Conservation (phyloP, 176 grass and related monocot genomes). For the Puccinellia tenuiflora region DNA sequence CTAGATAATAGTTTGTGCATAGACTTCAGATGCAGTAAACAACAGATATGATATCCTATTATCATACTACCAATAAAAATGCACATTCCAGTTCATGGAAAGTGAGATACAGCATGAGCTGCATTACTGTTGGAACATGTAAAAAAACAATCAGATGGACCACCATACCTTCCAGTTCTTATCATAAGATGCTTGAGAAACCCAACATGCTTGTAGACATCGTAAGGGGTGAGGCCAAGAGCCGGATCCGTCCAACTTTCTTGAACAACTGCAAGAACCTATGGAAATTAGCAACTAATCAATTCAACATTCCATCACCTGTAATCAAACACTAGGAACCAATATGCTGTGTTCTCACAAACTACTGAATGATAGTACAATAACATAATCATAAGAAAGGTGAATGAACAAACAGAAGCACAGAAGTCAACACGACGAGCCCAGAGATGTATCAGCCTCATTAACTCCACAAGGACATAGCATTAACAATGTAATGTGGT, state of each 20-base stretch:
- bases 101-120: not conserved
- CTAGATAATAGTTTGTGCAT: not conserved
- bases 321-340: conserved; percentile 14
- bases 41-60: not conserved
- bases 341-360: not conserved
- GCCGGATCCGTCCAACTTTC: conserved; percentile 71
- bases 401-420: not conserved
- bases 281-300: conserved; percentile 58
- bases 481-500: not conserved
- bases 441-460: not conserved
- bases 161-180: conserved; percentile 76
- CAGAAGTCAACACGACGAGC: not conserved
- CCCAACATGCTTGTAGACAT: conserved; percentile 63
- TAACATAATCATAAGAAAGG: not conserved
- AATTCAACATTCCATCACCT: conserved; percentile 29
- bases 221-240: conserved; percentile 60
- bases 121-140: not conserved
- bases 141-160: not conserved
- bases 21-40: not conserved
- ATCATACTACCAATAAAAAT: not conserved
- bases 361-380: not conserved
- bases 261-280: conserved; percentile 99
- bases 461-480: not conserved
- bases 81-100: not conserved
- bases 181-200: conserved; percentile 97